phyloP scores from a whole-genome alignment of 805 yeast genomes.

The Candida boleticola region DNA sequence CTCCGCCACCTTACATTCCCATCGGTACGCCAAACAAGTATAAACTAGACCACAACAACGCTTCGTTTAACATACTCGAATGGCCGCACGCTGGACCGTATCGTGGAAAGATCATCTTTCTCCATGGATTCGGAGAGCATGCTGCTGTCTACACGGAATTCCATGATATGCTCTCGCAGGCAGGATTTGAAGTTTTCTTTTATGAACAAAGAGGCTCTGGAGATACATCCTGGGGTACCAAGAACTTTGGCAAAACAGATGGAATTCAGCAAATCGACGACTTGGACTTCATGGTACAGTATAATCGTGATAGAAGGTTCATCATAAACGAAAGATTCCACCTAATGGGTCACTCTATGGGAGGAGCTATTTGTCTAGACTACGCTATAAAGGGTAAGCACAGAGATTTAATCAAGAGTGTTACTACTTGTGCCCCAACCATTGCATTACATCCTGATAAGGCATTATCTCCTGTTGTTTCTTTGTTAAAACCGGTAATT shows the following conservation, averaged over 20 bases:
- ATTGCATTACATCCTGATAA: constrained; percentile 57
- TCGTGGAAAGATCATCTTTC: constrained; percentile 56
- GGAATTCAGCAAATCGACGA: constrained; percentile 58
- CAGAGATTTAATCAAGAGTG: constrained; percentile 44
- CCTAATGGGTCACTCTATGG: constrained; percentile 76
- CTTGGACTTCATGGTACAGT: constrained; percentile 39
- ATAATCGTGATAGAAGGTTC: constrained; percentile 15
- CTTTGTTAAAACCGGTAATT: constrained; percentile 38
- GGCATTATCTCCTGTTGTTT: constrained; percentile 46
- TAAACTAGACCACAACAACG: constrained; percentile 33
- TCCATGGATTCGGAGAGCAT: constrained; percentile 74
- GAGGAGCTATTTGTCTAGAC: constrained; percentile 69
- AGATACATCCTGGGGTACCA: constrained; percentile 50
- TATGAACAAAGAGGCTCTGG: constrained; percentile 82
- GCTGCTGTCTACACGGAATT: constrained; percentile 47
- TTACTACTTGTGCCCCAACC: constrained; percentile 59
- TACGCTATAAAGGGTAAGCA: constrained; percentile 58
- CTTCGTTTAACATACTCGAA: constrained; percentile 38
- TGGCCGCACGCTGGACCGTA: constrained; percentile 29
- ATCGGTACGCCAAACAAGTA: constrained; percentile 23
- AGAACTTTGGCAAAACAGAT: constrained; percentile 52
- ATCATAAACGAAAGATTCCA: constrained; percentile 43
- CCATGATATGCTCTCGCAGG: constrained; percentile 49
- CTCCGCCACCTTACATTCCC: constrained; percentile 32
- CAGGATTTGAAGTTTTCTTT: constrained; percentile 64